Evolutionary conservation across 2,329 filamentous ascomycete genomes (phyloP).

Genomic region (Metarhizium anisopliae): DNA sequence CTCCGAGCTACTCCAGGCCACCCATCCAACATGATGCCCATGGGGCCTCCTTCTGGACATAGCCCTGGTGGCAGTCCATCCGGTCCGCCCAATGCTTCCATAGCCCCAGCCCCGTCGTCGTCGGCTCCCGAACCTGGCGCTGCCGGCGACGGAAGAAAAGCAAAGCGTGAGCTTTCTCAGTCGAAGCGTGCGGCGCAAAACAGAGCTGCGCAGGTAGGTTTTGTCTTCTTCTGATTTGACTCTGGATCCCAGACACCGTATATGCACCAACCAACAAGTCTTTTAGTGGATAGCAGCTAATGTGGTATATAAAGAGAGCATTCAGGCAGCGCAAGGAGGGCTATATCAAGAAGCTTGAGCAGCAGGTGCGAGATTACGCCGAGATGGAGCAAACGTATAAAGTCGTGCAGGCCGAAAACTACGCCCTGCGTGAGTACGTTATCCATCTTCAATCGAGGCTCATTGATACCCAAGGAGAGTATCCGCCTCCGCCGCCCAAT

Average conservation of each 20-base stretch:
- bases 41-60: constrained; percentile 23
- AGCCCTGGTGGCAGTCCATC: constrained; percentile 19
- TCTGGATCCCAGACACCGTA: not conserved
- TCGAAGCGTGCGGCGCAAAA: constrained; percentile 97
- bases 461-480: constrained; percentile 73
- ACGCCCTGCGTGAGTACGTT: constrained; percentile 84
- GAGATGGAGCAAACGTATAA: constrained; percentile 72
- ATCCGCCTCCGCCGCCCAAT: constrained; percentile 73
- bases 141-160: constrained; percentile 55
- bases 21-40: constrained; percentile 29
- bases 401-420: constrained; percentile 79
- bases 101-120: constrained; percentile 23
- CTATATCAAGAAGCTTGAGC: constrained; percentile 95
- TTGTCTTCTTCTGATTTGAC: not conserved
- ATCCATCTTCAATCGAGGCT: constrained; percentile 81
- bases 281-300: not conserved
- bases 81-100: constrained; percentile 16
- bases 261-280: not conserved
- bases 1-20: constrained; percentile 26
- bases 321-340: constrained; percentile 97
- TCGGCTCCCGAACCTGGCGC: constrained; percentile 18
- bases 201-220: constrained; percentile 78
- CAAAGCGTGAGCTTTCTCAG: constrained; percentile 84
- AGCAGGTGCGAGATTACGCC: constrained; percentile 76
- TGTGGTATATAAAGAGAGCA: constrained; percentile 55